Base-by-base conservation (phyloP, 2,329 filamentous ascomycete genomes). In the Fragosphaeria purpurea region DNA sequence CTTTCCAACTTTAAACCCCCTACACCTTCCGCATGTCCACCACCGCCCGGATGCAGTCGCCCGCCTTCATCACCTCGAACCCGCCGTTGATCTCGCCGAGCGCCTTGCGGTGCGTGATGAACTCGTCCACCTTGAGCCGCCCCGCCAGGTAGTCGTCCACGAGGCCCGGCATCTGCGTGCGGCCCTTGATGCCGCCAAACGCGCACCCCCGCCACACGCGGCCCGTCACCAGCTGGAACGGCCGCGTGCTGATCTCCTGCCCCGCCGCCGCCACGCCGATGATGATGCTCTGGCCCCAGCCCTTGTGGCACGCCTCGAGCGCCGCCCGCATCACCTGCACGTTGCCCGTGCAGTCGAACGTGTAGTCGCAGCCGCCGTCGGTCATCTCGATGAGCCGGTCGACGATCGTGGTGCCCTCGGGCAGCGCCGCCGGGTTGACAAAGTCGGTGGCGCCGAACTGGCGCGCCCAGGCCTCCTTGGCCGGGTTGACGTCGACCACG, bases 371-470 rank as follows among this genome's bases (percentile, higher is more conserved):
- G 47, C 93, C 93, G 58, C 93, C 93, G 63, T 97, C 93, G 2
- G 93, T 98, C 85, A 97, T 89, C 71, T 97, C 91, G 59, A 97
- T 82, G 57, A 98, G 79, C 74, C 91, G 85, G 64, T 95, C 88
- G 62, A 94, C 88, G 60, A 97, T 86, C 53, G 79, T 88, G 77
- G 91, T 85, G 56, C 76, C 79, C 59, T 80, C 75, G 52, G 62
- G 59, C 55, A 91, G 73, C 69, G 91, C 84, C 53, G 77, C 82
- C 43, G 93, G 93, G 76, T 98, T 97, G 62, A 98, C 86, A 64
- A 98, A 98, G 70, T 97, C 80, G 13, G 93, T 97, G 35, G 89
- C 93, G 58, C 93, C 93, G 65, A 98, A 98, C 74, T 95, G 95
- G 70, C 80, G 80, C 43, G 86, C 71, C 93, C 93, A 98, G 59